These are phyloP conservation scores for Chlorencoelia australis DNA, from an alignment of 2,329 filamentous ascomycete species.

Conservation along the genomic window DNA sequence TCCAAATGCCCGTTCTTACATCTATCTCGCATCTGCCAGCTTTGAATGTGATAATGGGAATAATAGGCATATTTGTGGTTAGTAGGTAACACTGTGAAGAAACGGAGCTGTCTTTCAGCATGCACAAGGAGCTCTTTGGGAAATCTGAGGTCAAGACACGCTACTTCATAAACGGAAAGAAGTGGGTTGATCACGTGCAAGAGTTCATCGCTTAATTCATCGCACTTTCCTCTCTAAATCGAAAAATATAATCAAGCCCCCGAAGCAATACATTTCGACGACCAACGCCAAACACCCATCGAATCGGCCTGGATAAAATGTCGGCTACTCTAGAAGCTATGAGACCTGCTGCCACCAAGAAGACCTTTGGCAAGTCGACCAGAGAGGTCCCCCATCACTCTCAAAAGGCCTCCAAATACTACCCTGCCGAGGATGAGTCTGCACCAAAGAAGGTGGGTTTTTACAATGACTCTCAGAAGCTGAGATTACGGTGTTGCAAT, in stretches of 20 bases:
- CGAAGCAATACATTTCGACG: too few relatives aligned
- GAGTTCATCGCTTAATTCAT: background rate
- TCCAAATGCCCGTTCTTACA: constrained; percentile 42
- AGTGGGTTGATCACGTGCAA: constrained; percentile 3
- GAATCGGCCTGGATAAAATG: constrained; percentile 43
- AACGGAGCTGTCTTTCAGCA: too few relatives aligned
- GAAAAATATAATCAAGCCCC: constrained; percentile 5
- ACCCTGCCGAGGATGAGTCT: constrained; percentile 86
- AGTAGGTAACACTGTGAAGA: too few relatives aligned
- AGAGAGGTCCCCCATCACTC: constrained; percentile 76
- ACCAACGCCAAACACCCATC: constrained; percentile 17
- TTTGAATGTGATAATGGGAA: constrained; percentile 91
- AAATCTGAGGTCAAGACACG: too few relatives aligned
- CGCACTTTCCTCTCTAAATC: background rate
- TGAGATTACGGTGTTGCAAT: constrained; percentile 6
- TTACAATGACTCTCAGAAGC: constrained; percentile 9
- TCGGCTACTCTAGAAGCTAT: constrained; percentile 46
- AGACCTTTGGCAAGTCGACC: constrained; percentile 97
- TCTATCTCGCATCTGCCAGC: constrained; percentile 80
- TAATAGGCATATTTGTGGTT: constrained; percentile 58
- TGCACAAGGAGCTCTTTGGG: background rate
- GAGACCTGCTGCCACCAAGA: constrained; percentile 39
- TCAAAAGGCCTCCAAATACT: constrained; percentile 98
- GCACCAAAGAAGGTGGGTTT: constrained; percentile 93
- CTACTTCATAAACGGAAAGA: too few relatives aligned